These are phyloP conservation scores for Pseudevernia furfuracea DNA, from an alignment of 495 filamentous ascomycete species.

Conservation along the genomic window DNA sequence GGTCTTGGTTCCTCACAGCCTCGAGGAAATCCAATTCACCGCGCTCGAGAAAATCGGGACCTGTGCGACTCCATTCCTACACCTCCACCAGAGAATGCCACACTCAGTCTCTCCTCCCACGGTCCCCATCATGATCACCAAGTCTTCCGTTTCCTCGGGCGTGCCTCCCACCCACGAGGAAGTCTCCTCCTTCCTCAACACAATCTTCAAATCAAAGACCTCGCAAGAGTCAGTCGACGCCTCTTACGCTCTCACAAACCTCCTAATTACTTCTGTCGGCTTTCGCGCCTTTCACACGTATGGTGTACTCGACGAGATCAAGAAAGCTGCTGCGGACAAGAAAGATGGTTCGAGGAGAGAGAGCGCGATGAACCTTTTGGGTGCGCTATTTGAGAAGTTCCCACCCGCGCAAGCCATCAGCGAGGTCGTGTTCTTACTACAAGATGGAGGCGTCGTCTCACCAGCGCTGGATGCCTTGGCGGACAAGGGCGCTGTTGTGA, in stretches of 20 bases:
- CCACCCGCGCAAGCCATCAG: slow-evolving; percentile 67
- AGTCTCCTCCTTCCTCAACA: slow-evolving; percentile 61
- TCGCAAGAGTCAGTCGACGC: slow-evolving; percentile 84
- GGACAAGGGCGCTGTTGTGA: slow-evolving; percentile 83
- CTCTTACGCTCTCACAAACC: slow-evolving; percentile 71
- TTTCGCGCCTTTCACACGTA: slow-evolving; percentile 67
- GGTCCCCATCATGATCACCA: slow-evolving; percentile 51
- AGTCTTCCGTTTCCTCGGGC: slow-evolving; percentile 46
- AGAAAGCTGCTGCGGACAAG: slow-evolving; percentile 88
- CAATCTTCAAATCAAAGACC: slow-evolving; percentile 69
- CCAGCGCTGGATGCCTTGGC: slow-evolving; percentile 76
- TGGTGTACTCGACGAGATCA: slow-evolving; percentile 59
- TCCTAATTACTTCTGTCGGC: slow-evolving; percentile 71
- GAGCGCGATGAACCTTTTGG: slow-evolving; percentile 89
- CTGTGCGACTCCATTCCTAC: background rate
- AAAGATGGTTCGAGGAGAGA: slow-evolving; percentile 82
- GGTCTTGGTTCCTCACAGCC: background rate
- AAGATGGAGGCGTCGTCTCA: slow-evolving; percentile 65
- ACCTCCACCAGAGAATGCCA: slow-evolving; percentile 48
- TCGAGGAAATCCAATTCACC: background rate
- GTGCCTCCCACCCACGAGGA: slow-evolving; percentile 63
- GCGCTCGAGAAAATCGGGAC: background rate
- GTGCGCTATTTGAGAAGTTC: slow-evolving; percentile 85
- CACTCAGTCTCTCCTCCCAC: slow-evolving; percentile 55
- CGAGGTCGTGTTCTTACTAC: slow-evolving; percentile 71